Evolutionary conservation across 1,284 basidiomycete genomes (phyloP), one percentile per base, ranked within the genome.

Genomic region (Vanrija sp.): DNA sequence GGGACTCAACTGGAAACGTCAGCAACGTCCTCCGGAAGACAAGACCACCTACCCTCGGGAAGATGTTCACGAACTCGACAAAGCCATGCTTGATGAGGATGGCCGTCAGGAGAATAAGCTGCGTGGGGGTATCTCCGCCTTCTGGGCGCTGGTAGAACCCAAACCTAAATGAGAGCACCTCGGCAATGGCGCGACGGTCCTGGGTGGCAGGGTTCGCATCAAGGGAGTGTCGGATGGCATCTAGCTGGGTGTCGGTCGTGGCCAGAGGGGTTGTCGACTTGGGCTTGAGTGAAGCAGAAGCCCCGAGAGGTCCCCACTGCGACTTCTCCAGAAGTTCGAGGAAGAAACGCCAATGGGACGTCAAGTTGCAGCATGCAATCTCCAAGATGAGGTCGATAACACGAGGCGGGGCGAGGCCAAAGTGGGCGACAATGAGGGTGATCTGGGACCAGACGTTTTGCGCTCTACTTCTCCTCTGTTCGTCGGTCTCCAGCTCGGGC

Each of bases 81-180:
- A 95, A 87, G 1, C 87, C 86, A 72, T 94, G 86, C 41, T 89
- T 86, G 61, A 98, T 87, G 41, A 98, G 79, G 7, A 98, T 78
- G 4, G 94, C 95, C 0, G 93, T 84, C 31, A 88, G 82, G 44
- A 92, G 80, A 65, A 89, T 88, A 16, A 98, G 78, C 55, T 83
- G 85, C 54, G 82, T 83, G 0, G 91, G 88, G 0, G 84, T 82
- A 41, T 76, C 60, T 16, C 77, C 71, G 38, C 86, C 84, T 50
- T 59, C 49, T 38, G 31, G 31, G 31, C 31, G 31, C 19, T 91
- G 86, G 75, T 95, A 97, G 73, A 88, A 85, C 10, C 82, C 81
- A 67, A 96, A 96, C 72, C 98, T 98, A 82, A 98, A 98, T 19
- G 95, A 95, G 14, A 99, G 78, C 2, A 98, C 86, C 73, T 97